Conservation (phyloP, 2,329 filamentous ascomycete genomes). For the Diaporthe ilicicola region DNA sequence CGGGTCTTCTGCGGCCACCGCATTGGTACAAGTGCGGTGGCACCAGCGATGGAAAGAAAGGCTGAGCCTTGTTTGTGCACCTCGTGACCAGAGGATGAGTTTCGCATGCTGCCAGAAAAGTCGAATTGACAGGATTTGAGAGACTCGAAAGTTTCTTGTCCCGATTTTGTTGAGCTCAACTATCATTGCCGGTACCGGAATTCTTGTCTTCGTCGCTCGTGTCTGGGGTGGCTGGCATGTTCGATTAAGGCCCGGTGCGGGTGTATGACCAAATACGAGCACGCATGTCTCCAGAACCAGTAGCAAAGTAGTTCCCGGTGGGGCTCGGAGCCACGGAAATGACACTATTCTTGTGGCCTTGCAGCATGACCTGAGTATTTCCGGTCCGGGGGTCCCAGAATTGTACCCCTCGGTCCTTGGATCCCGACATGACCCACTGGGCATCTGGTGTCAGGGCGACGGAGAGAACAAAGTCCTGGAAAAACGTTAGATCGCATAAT, state of each 20-base stretch:
- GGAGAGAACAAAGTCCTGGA: constrained; percentile 91
- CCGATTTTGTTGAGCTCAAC: background rate
- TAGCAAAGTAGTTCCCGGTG: constrained; percentile 87
- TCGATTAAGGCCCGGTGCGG: constrained; percentile 43
- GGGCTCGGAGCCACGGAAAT: constrained; percentile 97
- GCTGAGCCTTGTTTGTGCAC: background rate
- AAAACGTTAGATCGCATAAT: constrained; percentile 40
- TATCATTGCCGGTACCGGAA: background rate
- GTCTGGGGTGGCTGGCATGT: background rate
- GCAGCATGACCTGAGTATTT: constrained; percentile 95
- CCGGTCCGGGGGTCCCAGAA: constrained; percentile 98
- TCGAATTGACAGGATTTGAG: background rate
- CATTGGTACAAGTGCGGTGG: background rate
- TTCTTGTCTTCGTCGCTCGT: background rate
- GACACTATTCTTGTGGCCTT: constrained; percentile 98
- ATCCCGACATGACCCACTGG: constrained; percentile 95
- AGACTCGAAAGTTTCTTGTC: background rate
- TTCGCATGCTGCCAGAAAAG: background rate
- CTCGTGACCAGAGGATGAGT: background rate
- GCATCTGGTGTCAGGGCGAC: constrained; percentile 95
- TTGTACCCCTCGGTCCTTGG: constrained; percentile 96
- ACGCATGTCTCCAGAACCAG: constrained; percentile 96
- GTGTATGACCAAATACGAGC: constrained; percentile 95
- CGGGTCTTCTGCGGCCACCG: background rate
- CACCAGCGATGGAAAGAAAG: background rate